Base-by-base conservation (phyloP, 2,329 filamentous ascomycete genomes). In the Apiospora phragmitis region DNA sequence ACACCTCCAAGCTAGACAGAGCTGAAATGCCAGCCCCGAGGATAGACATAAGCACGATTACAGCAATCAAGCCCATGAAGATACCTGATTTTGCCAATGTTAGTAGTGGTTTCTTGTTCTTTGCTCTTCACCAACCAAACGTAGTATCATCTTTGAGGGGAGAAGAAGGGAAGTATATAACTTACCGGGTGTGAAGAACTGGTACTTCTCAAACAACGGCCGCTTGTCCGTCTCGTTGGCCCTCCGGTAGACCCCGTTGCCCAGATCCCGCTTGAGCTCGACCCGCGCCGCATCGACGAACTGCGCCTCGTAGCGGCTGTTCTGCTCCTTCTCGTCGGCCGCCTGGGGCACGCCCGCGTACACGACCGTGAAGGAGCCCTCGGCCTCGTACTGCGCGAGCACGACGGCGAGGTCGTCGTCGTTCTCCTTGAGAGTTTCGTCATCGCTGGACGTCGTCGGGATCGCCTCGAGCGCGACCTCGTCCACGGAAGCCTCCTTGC, bases 121-220 rank as follows among this genome's bases (percentile, higher is more conserved):
- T 68, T 62, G 66, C 55, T 42, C 47, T 16, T 26, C 7, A 18
- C 18, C 14, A 8, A 26, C 18, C 11, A 11, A 59, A 35, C 7
- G 51, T 29, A 32, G 4, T 12, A 29, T 12, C n/a, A n/a, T n/a
- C 4, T 1, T 45, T 12, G 47, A 21, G 9, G n/a, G n/a, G 11
- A 14, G 47, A 26, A 14, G 43, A 45, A 21, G 18, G 16, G 62
- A 35, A 47, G 43, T n/a, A 8, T 32, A 2, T 41, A 41, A 26
- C 87, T 76, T 83, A 95, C 94, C 94, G 77, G 94, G 94, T 14
- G 92, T 95, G 75, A 99, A 92, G 84, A 95, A 98, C 80, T 97
- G 93, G 81, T 99, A 99, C 81, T 93, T 94, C 82, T 97, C 93
- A 77, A 99, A 98, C 59, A 97, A 82, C 4, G 89, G 86, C 41